phyloP scores from a whole-genome alignment of 2,329 filamentous ascomycete species.

The Sphaceloma murrayae region DNA sequence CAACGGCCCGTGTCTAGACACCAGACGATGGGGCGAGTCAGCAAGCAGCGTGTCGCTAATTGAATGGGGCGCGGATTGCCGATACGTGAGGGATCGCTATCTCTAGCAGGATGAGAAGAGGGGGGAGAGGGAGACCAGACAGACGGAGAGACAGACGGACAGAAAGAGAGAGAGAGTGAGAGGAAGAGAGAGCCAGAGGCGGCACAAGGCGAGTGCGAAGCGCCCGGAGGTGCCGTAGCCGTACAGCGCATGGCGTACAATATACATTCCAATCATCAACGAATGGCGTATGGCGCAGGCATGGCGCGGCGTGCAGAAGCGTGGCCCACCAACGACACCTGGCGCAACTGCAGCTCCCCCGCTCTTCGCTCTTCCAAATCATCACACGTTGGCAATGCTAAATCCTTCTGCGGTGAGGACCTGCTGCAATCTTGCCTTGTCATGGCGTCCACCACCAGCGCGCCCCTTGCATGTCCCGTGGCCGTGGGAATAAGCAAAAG shows the following conservation, averaged over 20 bases:
- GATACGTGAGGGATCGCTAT: not conserved
- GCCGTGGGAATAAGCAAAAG: constrained; percentile 13
- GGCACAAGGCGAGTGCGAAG: not conserved
- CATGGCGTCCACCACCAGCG: constrained; percentile 13
- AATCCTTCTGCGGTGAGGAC: no score
- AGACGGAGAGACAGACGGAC: no score
- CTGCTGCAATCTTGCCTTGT: not conserved
- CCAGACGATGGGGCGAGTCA: not conserved
- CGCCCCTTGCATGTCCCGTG: constrained; percentile 7
- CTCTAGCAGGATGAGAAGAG: no score
- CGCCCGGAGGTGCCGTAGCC: constrained; percentile 1
- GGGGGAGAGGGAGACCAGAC: no score
- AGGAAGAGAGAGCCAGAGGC: no score
- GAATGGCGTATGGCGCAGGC: not conserved
- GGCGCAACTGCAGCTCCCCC: constrained; percentile 7
- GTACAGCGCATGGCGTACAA: no score
- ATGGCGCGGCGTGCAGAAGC: constrained; percentile 3
- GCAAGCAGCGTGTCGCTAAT: not conserved
- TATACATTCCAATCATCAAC: not conserved
- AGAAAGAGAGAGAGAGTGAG: no score
- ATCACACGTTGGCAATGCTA: no score
- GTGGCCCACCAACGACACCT: constrained; percentile 6
- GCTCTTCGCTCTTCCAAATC: no score
- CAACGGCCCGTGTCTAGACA: constrained; percentile 9
- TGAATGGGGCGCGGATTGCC: not conserved